These are phyloP conservation scores for Rosa rugosa DNA, from an alignment of 306 rosid genomes.

Conservation along the genomic window DNA sequence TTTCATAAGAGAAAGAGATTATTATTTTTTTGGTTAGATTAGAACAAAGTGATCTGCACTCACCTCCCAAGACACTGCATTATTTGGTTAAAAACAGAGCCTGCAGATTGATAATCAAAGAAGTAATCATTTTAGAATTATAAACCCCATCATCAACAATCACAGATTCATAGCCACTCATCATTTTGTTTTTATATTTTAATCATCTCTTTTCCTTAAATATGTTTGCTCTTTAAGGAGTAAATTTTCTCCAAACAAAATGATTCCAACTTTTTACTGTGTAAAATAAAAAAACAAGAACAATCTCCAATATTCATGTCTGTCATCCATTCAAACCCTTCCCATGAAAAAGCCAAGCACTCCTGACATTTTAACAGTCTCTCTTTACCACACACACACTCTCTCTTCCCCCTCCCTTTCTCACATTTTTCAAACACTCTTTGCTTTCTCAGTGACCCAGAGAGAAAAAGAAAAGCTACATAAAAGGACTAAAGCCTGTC, in stretches of 20 bases:
- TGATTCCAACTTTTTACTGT: slow-evolving; percentile 53
- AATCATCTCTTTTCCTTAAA: slow-evolving; percentile 15
- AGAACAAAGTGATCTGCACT: slow-evolving; percentile 35
- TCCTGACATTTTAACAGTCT: slow-evolving; percentile 61
- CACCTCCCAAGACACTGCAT: slow-evolving; percentile 40
- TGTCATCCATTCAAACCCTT: slow-evolving; percentile 69
- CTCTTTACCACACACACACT: slow-evolving; percentile 22
- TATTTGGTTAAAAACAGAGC: slow-evolving; percentile 35
- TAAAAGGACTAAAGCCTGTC: not conserved
- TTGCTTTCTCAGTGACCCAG: slow-evolving; percentile 36
- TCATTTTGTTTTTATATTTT: not conserved
- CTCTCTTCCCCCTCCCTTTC: slow-evolving; percentile 10
- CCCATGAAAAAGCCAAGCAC: slow-evolving; percentile 52
- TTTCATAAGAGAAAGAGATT: not conserved
- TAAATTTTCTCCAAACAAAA: slow-evolving; percentile 43
- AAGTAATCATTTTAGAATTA: slow-evolving; percentile 88
- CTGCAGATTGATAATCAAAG: slow-evolving; percentile 49
- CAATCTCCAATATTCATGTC: slow-evolving; percentile 48
- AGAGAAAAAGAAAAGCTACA: slow-evolving; percentile 22
- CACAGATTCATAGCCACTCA: slow-evolving; percentile 25
- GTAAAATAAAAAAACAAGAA: slow-evolving; percentile 35
- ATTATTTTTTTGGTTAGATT: not conserved
- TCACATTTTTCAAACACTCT: slow-evolving; percentile 51
- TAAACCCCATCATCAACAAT: slow-evolving; percentile 71
- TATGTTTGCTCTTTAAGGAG: not conserved